phyloP scores from a whole-genome alignment of 192 early-diverging fungal species.

The Dispira parvispora region DNA sequence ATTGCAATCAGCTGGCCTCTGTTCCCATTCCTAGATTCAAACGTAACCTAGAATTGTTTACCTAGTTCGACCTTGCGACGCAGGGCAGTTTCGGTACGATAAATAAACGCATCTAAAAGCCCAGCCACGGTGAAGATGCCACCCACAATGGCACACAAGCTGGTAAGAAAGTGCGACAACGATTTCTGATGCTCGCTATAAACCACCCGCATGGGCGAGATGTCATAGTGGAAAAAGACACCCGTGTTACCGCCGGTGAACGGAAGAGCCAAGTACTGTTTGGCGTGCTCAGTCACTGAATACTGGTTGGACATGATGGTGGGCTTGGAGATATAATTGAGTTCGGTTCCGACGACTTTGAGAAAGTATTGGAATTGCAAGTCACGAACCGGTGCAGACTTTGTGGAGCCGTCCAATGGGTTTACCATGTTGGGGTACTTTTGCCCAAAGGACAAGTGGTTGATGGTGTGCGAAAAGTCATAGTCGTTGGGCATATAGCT shows the following conservation, averaged over 20 bases:
- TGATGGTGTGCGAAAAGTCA: conserved; percentile 69
- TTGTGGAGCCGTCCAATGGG: conserved; percentile 45
- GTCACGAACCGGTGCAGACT: conserved; percentile 31
- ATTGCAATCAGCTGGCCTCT: too few relatives aligned
- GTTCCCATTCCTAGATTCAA: background rate
- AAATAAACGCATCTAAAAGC: conserved; percentile 72
- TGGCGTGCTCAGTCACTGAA: conserved; percentile 72
- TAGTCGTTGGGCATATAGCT: conserved; percentile 32
- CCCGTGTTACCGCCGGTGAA: conserved; percentile 21
- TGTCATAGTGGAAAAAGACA: conserved; percentile 87
- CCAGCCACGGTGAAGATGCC: conserved; percentile 93
- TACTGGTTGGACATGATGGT: conserved; percentile 84
- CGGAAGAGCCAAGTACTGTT: background rate
- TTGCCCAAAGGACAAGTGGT: conserved; percentile 68
- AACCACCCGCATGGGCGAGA: conserved; percentile 89
- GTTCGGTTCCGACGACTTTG: conserved; percentile 83
- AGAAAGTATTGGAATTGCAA: conserved; percentile 81
- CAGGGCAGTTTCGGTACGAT: conserved; percentile 62
- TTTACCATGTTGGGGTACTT: conserved; percentile 27
- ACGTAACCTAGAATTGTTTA: conserved; percentile 27
- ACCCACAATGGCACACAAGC: conserved; percentile 81
- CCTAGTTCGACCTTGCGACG: conserved; percentile 69
- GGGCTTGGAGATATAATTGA: conserved; percentile 46
- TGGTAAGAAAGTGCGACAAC: conserved; percentile 76
- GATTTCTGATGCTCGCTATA: conserved; percentile 67